Evolutionary conservation across 768 basidiomycete genomes (phyloP).

Genomic region (Sistotremastrum niveocremeum): DNA sequence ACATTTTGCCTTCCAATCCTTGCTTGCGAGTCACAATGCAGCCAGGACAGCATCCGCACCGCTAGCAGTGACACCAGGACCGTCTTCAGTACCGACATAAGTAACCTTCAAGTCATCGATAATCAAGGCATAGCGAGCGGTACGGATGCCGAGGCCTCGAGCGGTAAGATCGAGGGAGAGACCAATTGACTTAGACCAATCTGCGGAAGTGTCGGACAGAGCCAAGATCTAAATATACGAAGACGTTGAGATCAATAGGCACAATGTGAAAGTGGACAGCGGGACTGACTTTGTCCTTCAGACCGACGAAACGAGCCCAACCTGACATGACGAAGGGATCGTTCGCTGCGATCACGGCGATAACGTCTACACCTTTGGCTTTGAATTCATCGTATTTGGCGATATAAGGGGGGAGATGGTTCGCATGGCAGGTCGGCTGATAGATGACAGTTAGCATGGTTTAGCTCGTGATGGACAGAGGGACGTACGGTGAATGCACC

Average conservation of each 20-base stretch:
- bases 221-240: conserved; percentile 33
- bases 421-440: conserved; percentile 39
- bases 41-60: conserved; percentile 42
- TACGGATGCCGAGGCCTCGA: conserved; percentile 43
- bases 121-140: conserved; percentile 24
- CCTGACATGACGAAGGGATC: conserved; percentile 14
- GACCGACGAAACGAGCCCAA: conserved; percentile 12
- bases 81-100: conserved; percentile 32
- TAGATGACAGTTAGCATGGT: background rate
- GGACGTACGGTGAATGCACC: conserved; percentile 64
- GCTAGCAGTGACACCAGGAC: conserved; percentile 38
- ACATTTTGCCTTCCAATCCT: too few relatives aligned
- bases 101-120: conserved; percentile 14
- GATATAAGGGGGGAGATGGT: conserved; percentile 19
- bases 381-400: conserved; percentile 23
- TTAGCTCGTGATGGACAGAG: background rate
- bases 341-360: conserved; percentile 11
- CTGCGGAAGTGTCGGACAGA: conserved; percentile 39
- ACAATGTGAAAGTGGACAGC: background rate
- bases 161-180: conserved; percentile 5
- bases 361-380: conserved; percentile 17
- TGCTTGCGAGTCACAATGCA: conserved; percentile 8
- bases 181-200: conserved; percentile 39
- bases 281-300: conserved; percentile 11
- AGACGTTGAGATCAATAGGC: background rate